Conservation (phyloP, 2,329 filamentous ascomycete genomes). For the Hypoxylon sp. region DNA sequence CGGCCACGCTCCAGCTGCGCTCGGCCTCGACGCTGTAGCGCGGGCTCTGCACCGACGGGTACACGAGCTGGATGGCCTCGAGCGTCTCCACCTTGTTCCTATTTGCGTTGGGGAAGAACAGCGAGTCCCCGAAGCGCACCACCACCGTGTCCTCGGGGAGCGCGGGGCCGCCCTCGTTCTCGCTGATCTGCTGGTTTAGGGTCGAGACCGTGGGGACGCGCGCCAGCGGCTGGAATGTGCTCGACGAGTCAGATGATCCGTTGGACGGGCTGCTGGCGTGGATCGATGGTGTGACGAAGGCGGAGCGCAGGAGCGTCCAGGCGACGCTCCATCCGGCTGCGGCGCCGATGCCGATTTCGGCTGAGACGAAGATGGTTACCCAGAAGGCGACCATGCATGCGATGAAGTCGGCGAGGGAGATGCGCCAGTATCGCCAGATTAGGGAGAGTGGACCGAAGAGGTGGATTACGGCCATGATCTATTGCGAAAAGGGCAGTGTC, state of each 20-base stretch:
- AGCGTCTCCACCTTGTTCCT: conserved; percentile 53
- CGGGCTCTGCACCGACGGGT: conserved; percentile 48
- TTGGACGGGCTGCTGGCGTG: conserved; percentile 50
- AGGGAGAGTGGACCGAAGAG: conserved; percentile 71
- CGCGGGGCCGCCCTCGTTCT: conserved; percentile 46
- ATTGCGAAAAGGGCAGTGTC: background rate
- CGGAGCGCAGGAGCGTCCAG: conserved; percentile 71
- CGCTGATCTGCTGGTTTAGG: conserved; percentile 45
- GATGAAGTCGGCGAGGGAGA: conserved; percentile 75
- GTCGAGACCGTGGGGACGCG: conserved; percentile 13
- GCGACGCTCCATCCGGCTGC: conserved; percentile 75
- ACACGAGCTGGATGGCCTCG: conserved; percentile 54
- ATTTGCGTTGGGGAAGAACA: conserved; percentile 75
- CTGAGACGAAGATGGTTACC: conserved; percentile 73
- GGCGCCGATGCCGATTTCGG: conserved; percentile 71
- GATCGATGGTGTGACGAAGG: conserved; percentile 61
- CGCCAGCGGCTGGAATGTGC: conserved; percentile 19
- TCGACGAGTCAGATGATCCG: background rate
- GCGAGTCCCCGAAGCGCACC: conserved; percentile 69
- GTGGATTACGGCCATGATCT: conserved; percentile 75
- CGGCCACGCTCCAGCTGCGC: conserved; percentile 54
- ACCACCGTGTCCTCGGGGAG: conserved; percentile 67
- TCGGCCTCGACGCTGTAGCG: conserved; percentile 43
- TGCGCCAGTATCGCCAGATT: conserved; percentile 76
- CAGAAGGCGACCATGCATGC: conserved; percentile 75